A percentile compares a stretch with the other conserved stretches of the same genome.
Evolutionary conservation across 2,329 filamentous ascomycete species (phyloP).

Genomic region (Neopestalotiopsis sp.): DNA sequence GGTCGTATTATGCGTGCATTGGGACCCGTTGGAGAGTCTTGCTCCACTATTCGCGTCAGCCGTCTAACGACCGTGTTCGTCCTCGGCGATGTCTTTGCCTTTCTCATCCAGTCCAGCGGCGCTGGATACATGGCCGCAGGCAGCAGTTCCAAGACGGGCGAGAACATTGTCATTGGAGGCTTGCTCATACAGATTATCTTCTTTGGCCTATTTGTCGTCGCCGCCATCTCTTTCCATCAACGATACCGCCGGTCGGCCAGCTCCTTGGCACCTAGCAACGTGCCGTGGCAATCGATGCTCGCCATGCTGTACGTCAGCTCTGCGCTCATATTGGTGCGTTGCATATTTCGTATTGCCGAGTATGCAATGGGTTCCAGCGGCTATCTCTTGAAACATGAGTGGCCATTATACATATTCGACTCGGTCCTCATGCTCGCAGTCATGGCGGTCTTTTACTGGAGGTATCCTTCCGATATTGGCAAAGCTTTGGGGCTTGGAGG

Average conservation of each 20-base stretch:
- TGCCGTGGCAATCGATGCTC: constrained; percentile 33
- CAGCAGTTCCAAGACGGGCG: constrained; percentile 40
- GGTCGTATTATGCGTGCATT: constrained; percentile 45
- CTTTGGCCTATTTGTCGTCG: constrained; percentile 59
- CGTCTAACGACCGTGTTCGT: constrained; percentile 63
- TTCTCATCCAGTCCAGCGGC: constrained; percentile 54
- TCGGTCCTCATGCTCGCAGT: constrained; percentile 44
- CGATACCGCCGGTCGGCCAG: constrained; percentile 17
- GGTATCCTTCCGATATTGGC: not conserved
- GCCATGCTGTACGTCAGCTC: constrained; percentile 44
- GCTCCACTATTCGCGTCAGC: constrained; percentile 15
- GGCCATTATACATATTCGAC: constrained; percentile 47
- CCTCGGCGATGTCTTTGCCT: constrained; percentile 55
- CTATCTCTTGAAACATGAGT: constrained; percentile 46
- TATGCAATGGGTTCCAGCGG: constrained; percentile 46
- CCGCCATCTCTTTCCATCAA: constrained; percentile 53
- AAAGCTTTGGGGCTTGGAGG: too few relatives aligned
- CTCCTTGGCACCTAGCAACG: not conserved
- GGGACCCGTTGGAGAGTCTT: constrained; percentile 37
- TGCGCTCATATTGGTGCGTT: constrained; percentile 47
- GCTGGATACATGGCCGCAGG: constrained; percentile 39
- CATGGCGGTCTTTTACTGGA: constrained; percentile 31
- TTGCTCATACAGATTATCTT: constrained; percentile 61
- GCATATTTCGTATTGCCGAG: constrained; percentile 49
- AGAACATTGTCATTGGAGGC: constrained; percentile 60